Percentiles rank a stretch among this genome's conserved stretches.
These are phyloP conservation scores for Diaporthe sp. DNA, from an alignment of 2,329 filamentous ascomycete genomes.

Conservation along the genomic window DNA sequence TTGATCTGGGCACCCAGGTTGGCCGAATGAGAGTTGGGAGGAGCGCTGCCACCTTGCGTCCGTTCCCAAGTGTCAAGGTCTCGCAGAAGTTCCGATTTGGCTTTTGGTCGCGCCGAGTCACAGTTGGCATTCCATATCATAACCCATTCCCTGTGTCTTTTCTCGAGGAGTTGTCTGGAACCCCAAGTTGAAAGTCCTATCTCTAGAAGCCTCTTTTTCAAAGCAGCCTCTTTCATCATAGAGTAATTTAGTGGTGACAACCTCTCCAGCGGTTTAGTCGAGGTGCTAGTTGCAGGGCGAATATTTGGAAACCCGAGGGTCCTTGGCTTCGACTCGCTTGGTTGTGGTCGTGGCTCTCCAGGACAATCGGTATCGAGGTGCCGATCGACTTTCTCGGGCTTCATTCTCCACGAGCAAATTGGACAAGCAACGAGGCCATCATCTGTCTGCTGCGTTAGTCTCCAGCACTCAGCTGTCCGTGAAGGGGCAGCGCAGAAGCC, in stretches of 20 bases:
- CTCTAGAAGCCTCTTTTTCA: slow-evolving; percentile 86
- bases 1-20: slow-evolving; percentile 71
- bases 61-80: slow-evolving; percentile 91
- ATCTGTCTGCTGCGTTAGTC: slow-evolving; percentile 55
- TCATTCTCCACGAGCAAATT: slow-evolving; percentile 85
- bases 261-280: slow-evolving; percentile 67
- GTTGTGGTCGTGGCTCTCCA: slow-evolving; percentile 53
- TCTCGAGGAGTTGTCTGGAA: slow-evolving; percentile 77
- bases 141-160: slow-evolving; percentile 91
- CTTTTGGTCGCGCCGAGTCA: slow-evolving; percentile 82
- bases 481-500: neutral
- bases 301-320: slow-evolving; percentile 7
- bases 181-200: slow-evolving; percentile 83
- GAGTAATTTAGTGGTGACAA: slow-evolving; percentile 89
- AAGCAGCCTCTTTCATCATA: slow-evolving; percentile 81
- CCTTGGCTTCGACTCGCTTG: slow-evolving; percentile 46
- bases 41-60: slow-evolving; percentile 77
- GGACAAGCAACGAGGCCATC: slow-evolving; percentile 89
- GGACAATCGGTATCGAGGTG: slow-evolving; percentile 80
- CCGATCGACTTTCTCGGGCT: slow-evolving; percentile 80
- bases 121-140: slow-evolving; percentile 98
- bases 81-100: slow-evolving; percentile 78
- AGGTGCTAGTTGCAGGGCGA: slow-evolving; percentile 40
- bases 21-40: slow-evolving; percentile 54
- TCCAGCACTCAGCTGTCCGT: neutral